These are phyloP conservation scores for Pleoardoris graminearum DNA, from an alignment of 2,329 filamentous ascomycete genomes.

Conservation along the genomic window DNA sequence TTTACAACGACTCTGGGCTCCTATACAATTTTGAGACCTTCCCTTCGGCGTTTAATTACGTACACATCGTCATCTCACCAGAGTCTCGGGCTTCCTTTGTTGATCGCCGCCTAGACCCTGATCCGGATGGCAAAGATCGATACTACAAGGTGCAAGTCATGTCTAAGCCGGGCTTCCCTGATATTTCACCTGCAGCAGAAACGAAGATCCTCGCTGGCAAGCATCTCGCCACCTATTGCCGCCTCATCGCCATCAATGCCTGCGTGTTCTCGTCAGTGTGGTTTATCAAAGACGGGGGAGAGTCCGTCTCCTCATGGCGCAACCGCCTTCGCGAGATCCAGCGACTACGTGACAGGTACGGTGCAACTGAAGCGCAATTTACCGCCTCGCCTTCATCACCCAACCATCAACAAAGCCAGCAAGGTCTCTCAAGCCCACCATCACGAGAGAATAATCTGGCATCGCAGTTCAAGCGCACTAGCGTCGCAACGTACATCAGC, in stretches of 20 bases:
- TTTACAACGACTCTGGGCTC: slow-evolving; percentile 94
- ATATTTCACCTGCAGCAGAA: slow-evolving; percentile 86
- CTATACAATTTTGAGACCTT: slow-evolving; percentile 91
- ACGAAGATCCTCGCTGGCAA: slow-evolving; percentile 85
- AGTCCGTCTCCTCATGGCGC: slow-evolving; percentile 88
- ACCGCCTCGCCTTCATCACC: slow-evolving; percentile 29
- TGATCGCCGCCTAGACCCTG: slow-evolving; percentile 53
- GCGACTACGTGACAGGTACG: slow-evolving; percentile 68
- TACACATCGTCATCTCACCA: slow-evolving; percentile 94
- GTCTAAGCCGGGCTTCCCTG: slow-evolving; percentile 84
- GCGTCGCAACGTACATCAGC: slow-evolving; percentile 41
- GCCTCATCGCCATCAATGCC: slow-evolving; percentile 87
- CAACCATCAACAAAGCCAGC: slow-evolving; percentile 11
- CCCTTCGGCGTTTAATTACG: slow-evolving; percentile 92
- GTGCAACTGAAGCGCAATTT: slow-evolving; percentile 18
- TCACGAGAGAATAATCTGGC: slow-evolving; percentile 32
- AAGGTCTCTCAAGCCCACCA: slow-evolving; percentile 32
- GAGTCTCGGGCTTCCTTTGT: slow-evolving; percentile 78
- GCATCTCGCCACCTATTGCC: slow-evolving; percentile 81
- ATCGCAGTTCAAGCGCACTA: slow-evolving; percentile 40
- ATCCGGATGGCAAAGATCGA: slow-evolving; percentile 47
- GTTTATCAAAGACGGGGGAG: slow-evolving; percentile 73
- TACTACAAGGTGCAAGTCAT: slow-evolving; percentile 92
- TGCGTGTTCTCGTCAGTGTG: slow-evolving; percentile 94
- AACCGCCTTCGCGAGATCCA: slow-evolving; percentile 84